phyloP scores from a whole-genome alignment of 495 filamentous ascomycete genomes.

The Extremus antarcticus region DNA sequence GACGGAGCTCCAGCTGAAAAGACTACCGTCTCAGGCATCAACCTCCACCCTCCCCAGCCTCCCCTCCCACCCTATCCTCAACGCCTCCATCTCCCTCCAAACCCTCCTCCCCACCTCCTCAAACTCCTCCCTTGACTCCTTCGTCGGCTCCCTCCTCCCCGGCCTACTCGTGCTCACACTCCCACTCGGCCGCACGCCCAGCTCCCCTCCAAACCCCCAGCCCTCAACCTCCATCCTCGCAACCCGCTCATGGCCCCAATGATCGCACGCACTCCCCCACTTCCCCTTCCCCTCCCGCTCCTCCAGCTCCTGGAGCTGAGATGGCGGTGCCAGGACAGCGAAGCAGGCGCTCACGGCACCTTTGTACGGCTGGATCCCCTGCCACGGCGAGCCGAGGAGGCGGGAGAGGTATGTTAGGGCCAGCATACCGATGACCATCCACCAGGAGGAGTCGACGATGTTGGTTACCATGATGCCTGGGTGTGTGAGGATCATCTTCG shows the following conservation, averaged over 20 bases:
- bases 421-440: constrained; percentile 55
- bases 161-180: constrained; percentile 40
- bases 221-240: constrained; percentile 70
- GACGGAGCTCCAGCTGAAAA: not conserved
- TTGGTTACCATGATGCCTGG: constrained; percentile 76
- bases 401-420: constrained; percentile 37
- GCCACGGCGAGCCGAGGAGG: constrained; percentile 31
- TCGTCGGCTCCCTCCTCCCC: constrained; percentile 46
- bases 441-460: constrained; percentile 57
- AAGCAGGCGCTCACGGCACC: constrained; percentile 53
- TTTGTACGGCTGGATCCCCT: constrained; percentile 56
- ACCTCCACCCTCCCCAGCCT: constrained; percentile 32
- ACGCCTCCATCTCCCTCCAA: constrained; percentile 77
- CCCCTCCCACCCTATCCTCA: constrained; percentile 68
- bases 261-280: constrained; percentile 67
- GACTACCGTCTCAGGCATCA: not conserved
- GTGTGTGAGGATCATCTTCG: constrained; percentile 66
- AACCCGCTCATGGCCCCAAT: constrained; percentile 46
- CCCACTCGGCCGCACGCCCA: constrained; percentile 41
- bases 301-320: constrained; percentile 52
- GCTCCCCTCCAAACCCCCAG: constrained; percentile 68
- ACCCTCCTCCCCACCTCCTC: constrained; percentile 59
- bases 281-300: constrained; percentile 50
- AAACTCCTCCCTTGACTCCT: constrained; percentile 57
- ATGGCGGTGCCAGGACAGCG: constrained; percentile 61